Evolutionary conservation across 1,284 basidiomycete genomes (phyloP), one percentile per base, ranked within the genome.

Genomic region (Heliocybe sulcata): DNA sequence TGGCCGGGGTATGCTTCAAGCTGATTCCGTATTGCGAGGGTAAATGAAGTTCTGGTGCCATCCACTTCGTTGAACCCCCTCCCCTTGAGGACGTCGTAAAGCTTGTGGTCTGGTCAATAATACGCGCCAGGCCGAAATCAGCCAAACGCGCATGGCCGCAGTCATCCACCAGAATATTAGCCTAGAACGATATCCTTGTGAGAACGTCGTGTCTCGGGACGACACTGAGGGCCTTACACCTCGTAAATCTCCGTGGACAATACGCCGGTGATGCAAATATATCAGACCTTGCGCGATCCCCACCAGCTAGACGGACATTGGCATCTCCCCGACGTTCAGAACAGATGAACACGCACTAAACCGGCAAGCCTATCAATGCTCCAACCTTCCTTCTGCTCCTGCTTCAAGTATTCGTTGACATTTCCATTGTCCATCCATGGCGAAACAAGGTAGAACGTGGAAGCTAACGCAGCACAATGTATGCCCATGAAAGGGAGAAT

Each of bases 81-180:
- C 6, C 4, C 12, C 12, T 12, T 9, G n/a, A 19, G 16, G 6
- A 6, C 6, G 6, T 16, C 4, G 19, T 23, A 16, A 16, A 19
- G 4, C 6, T 16, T 9, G 4, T 23, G 6, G 42, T 45, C 19
- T 19, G 19, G 9, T 20, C 23, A 9, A 16, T 16, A 20, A 8
- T 14, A 16, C 12, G 2, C 2, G 38, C 23, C 47, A 66, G 48
- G 10, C 65, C 65, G 45, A 66, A 66, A 50, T 66, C 65, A 23
- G 63, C 58, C 26, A 65, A 53, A 27, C 60, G 59, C 9, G 63
- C 61, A 55, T 63, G 59, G 56, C 61, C 60, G 19, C 59, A 54
- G n/a, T 61, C 59, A 54, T 63, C 60, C 19, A 63, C 58, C n/a
- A 65, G 56, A 35, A 65, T 64, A 42, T 65, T 65, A 20, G 58